Evolutionary conservation across 2,329 filamentous ascomycete genomes (phyloP).

Genomic region (Monosporascus sp.): DNA sequence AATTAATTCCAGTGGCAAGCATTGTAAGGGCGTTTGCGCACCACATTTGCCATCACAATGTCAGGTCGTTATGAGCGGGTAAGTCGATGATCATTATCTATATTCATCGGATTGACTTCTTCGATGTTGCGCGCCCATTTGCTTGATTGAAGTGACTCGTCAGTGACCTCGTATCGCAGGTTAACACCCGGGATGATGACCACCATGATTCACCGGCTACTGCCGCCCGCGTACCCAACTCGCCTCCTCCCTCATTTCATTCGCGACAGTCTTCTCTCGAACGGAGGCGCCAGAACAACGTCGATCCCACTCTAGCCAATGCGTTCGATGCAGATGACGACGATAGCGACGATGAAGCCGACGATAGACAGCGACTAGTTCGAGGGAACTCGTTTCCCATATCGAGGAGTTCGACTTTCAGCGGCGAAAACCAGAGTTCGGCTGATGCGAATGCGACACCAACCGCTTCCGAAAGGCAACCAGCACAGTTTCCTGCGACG

Average conservation of each 20-base stretch:
- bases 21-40: background rate
- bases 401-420: conserved; percentile 10
- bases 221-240: conserved; percentile 43
- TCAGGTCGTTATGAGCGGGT: conserved; percentile 54
- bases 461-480: conserved; percentile 7
- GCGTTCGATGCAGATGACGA: conserved; percentile 83
- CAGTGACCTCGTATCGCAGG: conserved; percentile 29
- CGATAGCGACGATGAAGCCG: conserved; percentile 63
- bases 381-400: conserved; percentile 49
- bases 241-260: conserved; percentile 78
- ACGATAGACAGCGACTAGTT: conserved; percentile 84
- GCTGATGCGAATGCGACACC: conserved; percentile 12
- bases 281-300: conserved; percentile 35
- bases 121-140: too few species aligned
- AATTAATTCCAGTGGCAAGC: background rate
- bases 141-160: background rate
- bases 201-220: conserved; percentile 32
- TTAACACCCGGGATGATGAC: conserved; percentile 55
- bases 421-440: conserved; percentile 8
- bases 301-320: conserved; percentile 81
- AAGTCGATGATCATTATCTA: conserved; percentile 18
- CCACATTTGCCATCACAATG: conserved; percentile 34
- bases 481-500: conserved; percentile 23
- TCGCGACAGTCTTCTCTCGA: conserved; percentile 71
- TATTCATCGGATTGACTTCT: too few species aligned